Conservation (phyloP, 2,329 filamentous ascomycete species). For the Diplodia sapinea region DNA sequence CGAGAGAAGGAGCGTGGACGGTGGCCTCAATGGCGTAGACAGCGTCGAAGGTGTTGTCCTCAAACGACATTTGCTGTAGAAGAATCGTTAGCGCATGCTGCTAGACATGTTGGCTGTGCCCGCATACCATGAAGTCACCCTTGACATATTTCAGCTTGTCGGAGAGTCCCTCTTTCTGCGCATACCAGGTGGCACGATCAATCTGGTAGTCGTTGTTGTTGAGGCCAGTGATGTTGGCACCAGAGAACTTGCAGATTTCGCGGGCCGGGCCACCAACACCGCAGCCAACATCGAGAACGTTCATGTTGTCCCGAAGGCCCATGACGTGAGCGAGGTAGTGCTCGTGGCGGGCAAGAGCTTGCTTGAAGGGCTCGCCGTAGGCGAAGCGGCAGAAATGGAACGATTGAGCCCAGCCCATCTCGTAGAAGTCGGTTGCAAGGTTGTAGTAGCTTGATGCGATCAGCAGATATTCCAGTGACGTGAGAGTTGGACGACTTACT, state of each 20-base stretch:
- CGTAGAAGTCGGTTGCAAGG: slow-evolving; percentile 92
- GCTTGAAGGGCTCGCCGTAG: slow-evolving; percentile 81
- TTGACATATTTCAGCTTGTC: slow-evolving; percentile 86
- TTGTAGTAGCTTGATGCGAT: slow-evolving; percentile 79
- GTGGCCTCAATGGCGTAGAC: slow-evolving; percentile 98
- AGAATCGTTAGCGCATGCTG: slow-evolving; percentile 8
- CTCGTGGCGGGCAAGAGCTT: slow-evolving; percentile 94
- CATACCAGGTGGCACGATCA: slow-evolving; percentile 86
- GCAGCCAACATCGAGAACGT: slow-evolving; percentile 93
- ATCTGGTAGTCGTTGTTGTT: slow-evolving; percentile 99
- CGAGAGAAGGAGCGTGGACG: slow-evolving; percentile 87
- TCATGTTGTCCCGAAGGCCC: slow-evolving; percentile 82
- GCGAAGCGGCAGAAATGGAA: slow-evolving; percentile 99
- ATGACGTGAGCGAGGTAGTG: slow-evolving; percentile 95
- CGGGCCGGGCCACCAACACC: slow-evolving; percentile 94
- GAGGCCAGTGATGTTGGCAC: slow-evolving; percentile 83
- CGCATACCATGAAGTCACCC: slow-evolving; percentile 86
- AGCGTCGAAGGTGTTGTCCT: slow-evolving; percentile 88
- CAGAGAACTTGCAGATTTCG: slow-evolving; percentile 95
- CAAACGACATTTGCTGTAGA: slow-evolving; percentile 85
- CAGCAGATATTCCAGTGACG: slow-evolving; percentile 39
- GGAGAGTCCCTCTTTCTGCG: slow-evolving; percentile 77
- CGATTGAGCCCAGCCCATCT: slow-evolving; percentile 93
- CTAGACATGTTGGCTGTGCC: slow-evolving; percentile 25
- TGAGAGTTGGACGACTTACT: slow-evolving; percentile 63